These are phyloP conservation scores for Passiflora organensis DNA, from an alignment of 345 rosid genomes.

Conservation along the genomic window DNA sequence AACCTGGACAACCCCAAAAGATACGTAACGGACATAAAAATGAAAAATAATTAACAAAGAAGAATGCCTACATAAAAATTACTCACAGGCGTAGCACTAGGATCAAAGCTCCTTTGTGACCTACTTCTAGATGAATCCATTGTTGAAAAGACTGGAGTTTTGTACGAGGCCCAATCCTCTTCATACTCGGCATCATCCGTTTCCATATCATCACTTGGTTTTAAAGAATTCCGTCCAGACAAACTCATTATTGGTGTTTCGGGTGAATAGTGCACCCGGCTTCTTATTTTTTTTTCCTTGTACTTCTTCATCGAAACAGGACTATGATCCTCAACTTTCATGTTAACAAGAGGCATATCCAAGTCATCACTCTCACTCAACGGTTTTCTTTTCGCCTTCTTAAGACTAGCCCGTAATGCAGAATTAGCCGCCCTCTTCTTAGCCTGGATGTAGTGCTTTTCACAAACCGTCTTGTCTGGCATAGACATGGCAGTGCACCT, in stretches of 20 bases:
- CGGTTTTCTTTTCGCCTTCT: conserved; percentile 66
- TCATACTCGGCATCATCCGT: conserved; percentile 53
- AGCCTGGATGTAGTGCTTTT: conserved; percentile 92
- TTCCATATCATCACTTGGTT: conserved; percentile 43
- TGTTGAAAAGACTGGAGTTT: conserved; percentile 45
- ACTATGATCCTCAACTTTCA: conserved; percentile 38
- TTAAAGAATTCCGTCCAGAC: conserved; percentile 35
- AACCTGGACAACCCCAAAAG: too few species aligned
- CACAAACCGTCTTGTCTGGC: conserved; percentile 97
- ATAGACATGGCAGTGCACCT: conserved; percentile 96
- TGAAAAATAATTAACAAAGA: not conserved
- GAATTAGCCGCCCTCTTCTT: conserved; percentile 95
- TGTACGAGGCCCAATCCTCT: conserved; percentile 54
- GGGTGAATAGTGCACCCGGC: conserved; percentile 42
- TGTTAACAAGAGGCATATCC: conserved; percentile 40
- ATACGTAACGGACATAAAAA: too few species aligned
- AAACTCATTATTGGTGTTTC: conserved; percentile 46
- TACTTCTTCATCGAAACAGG: conserved; percentile 35
- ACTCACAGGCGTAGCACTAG: conserved; percentile 44
- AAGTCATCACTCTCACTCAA: conserved; percentile 58
- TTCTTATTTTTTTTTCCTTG: conserved; percentile 44
- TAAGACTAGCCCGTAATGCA: conserved; percentile 72
- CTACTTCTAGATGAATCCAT: conserved; percentile 56
- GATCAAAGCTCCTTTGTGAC: conserved; percentile 57
- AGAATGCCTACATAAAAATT: conserved; percentile 1